A percentile compares a stretch with the other conserved stretches of the same genome.
Conservation (phyloP, 2,329 filamentous ascomycete genomes). For the Tolypocladium nubicola region DNA sequence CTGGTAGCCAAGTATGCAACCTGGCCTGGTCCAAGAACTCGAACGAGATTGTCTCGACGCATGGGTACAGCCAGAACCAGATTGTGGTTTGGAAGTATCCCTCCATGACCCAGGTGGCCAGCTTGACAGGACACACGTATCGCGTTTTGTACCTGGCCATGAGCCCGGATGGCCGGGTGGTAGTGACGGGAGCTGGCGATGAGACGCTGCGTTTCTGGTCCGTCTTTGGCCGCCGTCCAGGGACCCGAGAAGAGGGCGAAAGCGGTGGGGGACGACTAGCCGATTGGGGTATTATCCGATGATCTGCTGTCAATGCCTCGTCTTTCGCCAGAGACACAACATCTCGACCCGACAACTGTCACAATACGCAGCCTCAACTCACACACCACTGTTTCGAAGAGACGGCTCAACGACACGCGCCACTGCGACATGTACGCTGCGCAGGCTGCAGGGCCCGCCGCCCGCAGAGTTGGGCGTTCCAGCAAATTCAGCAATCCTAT, state of each 20-base stretch:
- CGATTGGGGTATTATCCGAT: slow-evolving; percentile 78
- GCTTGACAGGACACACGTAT: slow-evolving; percentile 91
- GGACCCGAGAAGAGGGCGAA: slow-evolving; percentile 58
- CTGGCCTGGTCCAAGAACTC: slow-evolving; percentile 95
- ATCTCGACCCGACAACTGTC: not conserved
- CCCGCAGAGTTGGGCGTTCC: not conserved
- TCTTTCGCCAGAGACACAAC: not conserved
- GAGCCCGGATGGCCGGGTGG: slow-evolving; percentile 88
- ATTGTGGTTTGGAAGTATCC: slow-evolving; percentile 99
- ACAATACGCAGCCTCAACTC: not conserved
- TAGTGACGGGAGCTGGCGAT: slow-evolving; percentile 92
- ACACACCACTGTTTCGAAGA: not conserved
- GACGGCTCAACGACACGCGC: not conserved
- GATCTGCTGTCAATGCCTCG: slow-evolving; percentile 7
- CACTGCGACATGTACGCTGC: not conserved
- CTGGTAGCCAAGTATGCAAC: slow-evolving; percentile 97
- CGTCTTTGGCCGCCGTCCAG: slow-evolving; percentile 76
- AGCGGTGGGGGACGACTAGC: slow-evolving; percentile 49
- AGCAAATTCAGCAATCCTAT: not conserved
- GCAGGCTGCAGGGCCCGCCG: not conserved
- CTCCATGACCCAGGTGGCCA: slow-evolving; percentile 93
- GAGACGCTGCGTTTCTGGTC: slow-evolving; percentile 97
- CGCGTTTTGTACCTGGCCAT: slow-evolving; percentile 93
- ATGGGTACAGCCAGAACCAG: slow-evolving; percentile 96
- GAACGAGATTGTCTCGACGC: slow-evolving; percentile 93